Evolutionary conservation across 345 rosid genomes (phyloP).

Genomic region (Tarenaya hassleriana): DNA sequence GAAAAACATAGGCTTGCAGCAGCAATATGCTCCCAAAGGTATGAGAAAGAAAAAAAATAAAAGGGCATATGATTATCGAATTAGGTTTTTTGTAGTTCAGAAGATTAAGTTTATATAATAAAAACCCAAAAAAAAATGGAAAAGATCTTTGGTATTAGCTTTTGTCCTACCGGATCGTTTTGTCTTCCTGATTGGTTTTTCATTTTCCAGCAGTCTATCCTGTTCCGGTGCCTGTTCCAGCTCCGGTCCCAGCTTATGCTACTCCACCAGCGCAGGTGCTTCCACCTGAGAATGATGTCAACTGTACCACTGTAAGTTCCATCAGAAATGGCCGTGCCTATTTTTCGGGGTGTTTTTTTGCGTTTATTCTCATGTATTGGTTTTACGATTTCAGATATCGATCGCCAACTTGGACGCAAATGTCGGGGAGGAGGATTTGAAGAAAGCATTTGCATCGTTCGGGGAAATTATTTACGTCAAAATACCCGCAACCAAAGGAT

Average conservation of each 20-base stretch:
- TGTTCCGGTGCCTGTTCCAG: slow-evolving; percentile 37
- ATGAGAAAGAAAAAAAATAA: slow-evolving; percentile 1
- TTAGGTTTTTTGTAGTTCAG: neutral
- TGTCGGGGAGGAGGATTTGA: slow-evolving; percentile 77
- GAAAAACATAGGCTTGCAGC: slow-evolving; percentile 58
- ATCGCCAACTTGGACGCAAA: slow-evolving; percentile 77
- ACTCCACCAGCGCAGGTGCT: slow-evolving; percentile 57
- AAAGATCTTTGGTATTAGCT: neutral
- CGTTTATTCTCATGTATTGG: slow-evolving; percentile 19
- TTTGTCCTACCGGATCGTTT: neutral
- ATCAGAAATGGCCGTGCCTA: slow-evolving; percentile 1
- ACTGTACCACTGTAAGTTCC: slow-evolving; percentile 74
- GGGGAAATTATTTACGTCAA: slow-evolving; percentile 75
- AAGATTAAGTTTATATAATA: too few species aligned
- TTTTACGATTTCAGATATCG: slow-evolving; percentile 50
- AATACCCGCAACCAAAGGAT: slow-evolving; percentile 86
- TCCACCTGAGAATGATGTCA: slow-evolving; percentile 61
- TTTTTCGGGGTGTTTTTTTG: slow-evolving; percentile 5
- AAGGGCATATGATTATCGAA: neutral
- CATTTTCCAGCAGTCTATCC: slow-evolving; percentile 25
- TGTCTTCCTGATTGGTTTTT: slow-evolving; percentile 14
- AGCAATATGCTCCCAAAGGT: slow-evolving; percentile 68
- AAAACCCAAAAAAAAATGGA: too few species aligned
- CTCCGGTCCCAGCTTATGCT: slow-evolving; percentile 57
- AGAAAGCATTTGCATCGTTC: slow-evolving; percentile 57